A percentile compares a stretch with the other conserved stretches of the same genome.
phyloP scores from a whole-genome alignment of 192 early-diverging fungal genomes.

The Backusella mclennaniae region DNA sequence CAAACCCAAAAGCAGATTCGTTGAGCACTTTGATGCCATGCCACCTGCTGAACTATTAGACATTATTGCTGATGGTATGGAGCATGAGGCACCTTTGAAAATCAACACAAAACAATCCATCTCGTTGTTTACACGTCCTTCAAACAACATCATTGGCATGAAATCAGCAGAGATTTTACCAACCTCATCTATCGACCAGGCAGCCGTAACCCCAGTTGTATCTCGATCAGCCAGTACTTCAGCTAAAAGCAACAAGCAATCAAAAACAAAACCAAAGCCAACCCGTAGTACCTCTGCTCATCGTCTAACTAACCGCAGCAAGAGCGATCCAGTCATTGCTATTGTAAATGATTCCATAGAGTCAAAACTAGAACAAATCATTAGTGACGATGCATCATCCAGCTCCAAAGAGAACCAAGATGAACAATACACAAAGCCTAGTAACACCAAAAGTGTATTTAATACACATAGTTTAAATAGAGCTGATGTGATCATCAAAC shows the following conservation, averaged over 20 bases:
- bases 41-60: neutral
- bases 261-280: neutral
- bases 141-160: neutral
- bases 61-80: neutral
- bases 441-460: neutral
- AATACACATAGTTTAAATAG: conserved; percentile 29
- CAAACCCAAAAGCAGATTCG: neutral
- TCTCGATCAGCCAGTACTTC: neutral
- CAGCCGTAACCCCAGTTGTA: neutral
- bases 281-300: neutral
- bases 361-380: neutral
- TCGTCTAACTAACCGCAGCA: neutral
- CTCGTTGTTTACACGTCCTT: neutral
- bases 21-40: neutral
- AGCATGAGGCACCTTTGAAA: neutral
- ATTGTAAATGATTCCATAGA: neutral
- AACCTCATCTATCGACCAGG: neutral
- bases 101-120: neutral
- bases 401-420: neutral
- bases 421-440: neutral
- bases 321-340: neutral
- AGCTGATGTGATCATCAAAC: conserved; percentile 37
- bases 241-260: neutral
- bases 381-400: neutral
- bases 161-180: neutral